A percentile compares a stretch with the other conserved stretches of the same genome.
phyloP scores from a whole-genome alignment of 2,329 filamentous ascomycete genomes.

The Claviceps capensis region DNA sequence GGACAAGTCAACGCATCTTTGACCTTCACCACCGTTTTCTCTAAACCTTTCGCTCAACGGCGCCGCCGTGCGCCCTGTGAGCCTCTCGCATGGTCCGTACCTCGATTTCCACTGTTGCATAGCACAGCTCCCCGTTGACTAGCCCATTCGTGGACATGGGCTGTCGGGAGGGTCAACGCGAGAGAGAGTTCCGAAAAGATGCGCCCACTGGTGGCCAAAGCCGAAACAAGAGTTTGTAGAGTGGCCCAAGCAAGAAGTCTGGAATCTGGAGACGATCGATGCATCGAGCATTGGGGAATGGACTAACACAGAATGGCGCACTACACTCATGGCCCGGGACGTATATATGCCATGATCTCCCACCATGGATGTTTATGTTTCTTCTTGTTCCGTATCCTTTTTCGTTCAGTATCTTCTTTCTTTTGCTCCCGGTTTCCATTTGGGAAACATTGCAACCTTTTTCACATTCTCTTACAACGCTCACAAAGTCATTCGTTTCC shows the following conservation, averaged over 20 bases:
- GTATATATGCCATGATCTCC: conserved; percentile 5
- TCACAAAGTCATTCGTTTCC: conserved; percentile 42
- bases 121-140: conserved; percentile 1
- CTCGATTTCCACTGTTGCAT: not conserved
- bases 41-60: not conserved
- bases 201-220: too few relatives aligned
- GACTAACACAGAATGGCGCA: too few relatives aligned
- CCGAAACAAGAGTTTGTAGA: too few relatives aligned
- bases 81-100: not conserved
- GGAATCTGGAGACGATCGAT: too few relatives aligned
- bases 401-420: not conserved
- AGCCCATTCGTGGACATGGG: not conserved
- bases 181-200: too few relatives aligned
- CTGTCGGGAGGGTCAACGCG: not conserved
- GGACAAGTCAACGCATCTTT: not conserved
- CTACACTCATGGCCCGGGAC: not conserved
- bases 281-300: too few relatives aligned
- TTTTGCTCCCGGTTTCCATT: conserved; percentile 13
- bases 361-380: not conserved
- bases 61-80: not conserved
- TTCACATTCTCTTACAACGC: conserved; percentile 8
- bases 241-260: too few relatives aligned
- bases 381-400: not conserved
- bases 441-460: not conserved
- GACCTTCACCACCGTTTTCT: conserved; percentile 1